phyloP scores from a whole-genome alignment of 1,139 yeast genomes.

The Meyerozyma sp. region DNA sequence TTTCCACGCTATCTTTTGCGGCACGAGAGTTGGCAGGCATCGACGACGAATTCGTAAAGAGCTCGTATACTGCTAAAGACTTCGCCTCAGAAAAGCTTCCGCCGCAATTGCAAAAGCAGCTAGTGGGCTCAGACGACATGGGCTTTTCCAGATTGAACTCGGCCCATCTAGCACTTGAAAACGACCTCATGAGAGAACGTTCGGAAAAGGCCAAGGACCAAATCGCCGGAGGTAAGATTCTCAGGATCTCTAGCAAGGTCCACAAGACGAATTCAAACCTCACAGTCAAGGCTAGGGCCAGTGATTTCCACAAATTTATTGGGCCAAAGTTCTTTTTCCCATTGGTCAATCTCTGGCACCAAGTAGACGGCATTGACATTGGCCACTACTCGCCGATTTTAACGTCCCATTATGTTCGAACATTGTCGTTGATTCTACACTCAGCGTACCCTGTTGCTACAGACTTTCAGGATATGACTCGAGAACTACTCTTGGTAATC shows the following conservation, averaged over 20 bases:
- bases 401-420: slow-evolving; percentile 54
- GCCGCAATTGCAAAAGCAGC: slow-evolving; percentile 35
- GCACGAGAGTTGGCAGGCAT: slow-evolving; percentile 58
- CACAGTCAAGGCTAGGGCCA: slow-evolving; percentile 11
- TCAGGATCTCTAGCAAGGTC: slow-evolving; percentile 40
- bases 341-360: slow-evolving; percentile 50
- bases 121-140: slow-evolving; percentile 8
- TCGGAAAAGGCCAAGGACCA: slow-evolving; percentile 37
- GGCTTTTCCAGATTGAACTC: neutral
- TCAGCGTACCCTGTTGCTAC: slow-evolving; percentile 52
- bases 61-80: slow-evolving; percentile 24
- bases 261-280: slow-evolving; percentile 10
- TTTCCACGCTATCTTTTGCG: slow-evolving; percentile 52
- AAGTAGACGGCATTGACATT: slow-evolving; percentile 37
- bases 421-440: slow-evolving; percentile 51
- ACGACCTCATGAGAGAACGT: slow-evolving; percentile 30
- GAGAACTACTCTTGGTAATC: slow-evolving; percentile 44
- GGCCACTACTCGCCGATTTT: slow-evolving; percentile 55
- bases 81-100: slow-evolving; percentile 47
- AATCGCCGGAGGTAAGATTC: slow-evolving; percentile 42
- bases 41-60: slow-evolving; percentile 39
- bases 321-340: slow-evolving; percentile 51
- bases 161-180: slow-evolving; percentile 19
- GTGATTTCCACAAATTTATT: slow-evolving; percentile 41
- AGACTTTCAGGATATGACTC: slow-evolving; percentile 52